Evolutionary conservation across 257 asterid genomes (phyloP).

Genomic region (Petunia secreta): DNA sequence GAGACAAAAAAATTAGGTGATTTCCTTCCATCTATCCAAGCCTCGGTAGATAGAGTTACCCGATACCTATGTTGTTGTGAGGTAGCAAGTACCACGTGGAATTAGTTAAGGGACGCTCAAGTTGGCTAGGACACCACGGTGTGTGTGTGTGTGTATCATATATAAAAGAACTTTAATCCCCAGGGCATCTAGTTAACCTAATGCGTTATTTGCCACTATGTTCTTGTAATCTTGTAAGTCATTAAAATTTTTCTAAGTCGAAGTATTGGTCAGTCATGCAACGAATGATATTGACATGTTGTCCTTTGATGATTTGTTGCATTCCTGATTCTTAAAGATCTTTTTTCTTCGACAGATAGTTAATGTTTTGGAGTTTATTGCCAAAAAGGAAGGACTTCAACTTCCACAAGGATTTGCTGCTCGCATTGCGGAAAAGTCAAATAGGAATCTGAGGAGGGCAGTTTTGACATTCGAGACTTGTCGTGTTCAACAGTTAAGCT

Average conservation of each 20-base stretch:
- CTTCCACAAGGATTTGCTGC: constrained; percentile 79
- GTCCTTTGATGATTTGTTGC: not conserved
- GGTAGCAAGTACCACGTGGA: too few relatives aligned
- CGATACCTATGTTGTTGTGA: too few relatives aligned
- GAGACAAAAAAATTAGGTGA: too few relatives aligned
- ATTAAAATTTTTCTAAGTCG: not conserved
- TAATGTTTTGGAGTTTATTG: constrained; percentile 80
- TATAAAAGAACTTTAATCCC: not conserved
- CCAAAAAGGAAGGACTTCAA: constrained; percentile 88
- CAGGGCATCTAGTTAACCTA: not conserved
- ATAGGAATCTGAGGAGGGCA: constrained; percentile 91
- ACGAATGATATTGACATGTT: constrained; percentile 16
- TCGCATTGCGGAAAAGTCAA: constrained; percentile 82
- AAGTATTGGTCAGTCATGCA: not conserved
- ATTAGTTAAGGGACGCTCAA: too few relatives aligned
- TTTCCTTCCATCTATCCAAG: too few relatives aligned
- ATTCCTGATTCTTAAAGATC: not conserved
- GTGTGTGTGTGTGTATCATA: too few relatives aligned
- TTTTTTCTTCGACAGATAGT: constrained; percentile 52
- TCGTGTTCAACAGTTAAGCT: constrained; percentile 89
- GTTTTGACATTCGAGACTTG: constrained; percentile 88
- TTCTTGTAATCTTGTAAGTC: not conserved
- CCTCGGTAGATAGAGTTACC: too few relatives aligned
- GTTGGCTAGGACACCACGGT: too few relatives aligned
- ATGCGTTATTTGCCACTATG: not conserved